Base-by-base conservation (phyloP, 1,284 basidiomycete genomes). In the Coniferiporia sulphurascens region DNA sequence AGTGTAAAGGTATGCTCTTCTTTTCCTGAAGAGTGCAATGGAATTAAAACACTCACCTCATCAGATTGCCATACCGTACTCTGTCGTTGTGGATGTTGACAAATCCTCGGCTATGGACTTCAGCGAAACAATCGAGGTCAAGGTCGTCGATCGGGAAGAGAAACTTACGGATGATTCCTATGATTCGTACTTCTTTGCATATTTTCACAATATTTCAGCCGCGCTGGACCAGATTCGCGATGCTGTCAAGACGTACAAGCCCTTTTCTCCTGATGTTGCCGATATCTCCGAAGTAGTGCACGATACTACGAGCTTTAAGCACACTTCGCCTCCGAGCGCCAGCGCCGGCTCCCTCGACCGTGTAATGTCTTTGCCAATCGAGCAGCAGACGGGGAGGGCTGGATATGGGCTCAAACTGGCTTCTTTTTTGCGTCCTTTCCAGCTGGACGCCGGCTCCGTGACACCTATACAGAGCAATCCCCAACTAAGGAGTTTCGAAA, bases 181-280 rank as follows among this genome's bases (percentile, higher is more conserved):
- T 50, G 93, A 96, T 72, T 94, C 92, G 12, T 97, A 96, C 72
- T 94, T 93, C 73, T 93, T 94, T 70, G 92, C 93, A 12, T 96
- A 95, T 69, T 95, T 97, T 72, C 85, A 86, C 64, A 84, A 94
- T 71, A 78, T 93, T 51, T 77, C 86, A 9, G 77, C 73, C 35
- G 91, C 93, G 0, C 78, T 93, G 58, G 85, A 88, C 49, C 83
- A 88, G 68, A 93, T 97, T 60, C 84, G 89, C 41, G 82, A 87
- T 60, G 83, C 84, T 8, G 82, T 95, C 41, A 79, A 82, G 55
- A 76, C 77, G 36, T 79, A 84, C 34, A 62, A 62, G 34, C 61
- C 61, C 1, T 36, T 32, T n/a, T 36, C 48, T 34, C 57, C 50
- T 41, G 19, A 21, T 15, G 21, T 38, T 21, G 7, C 43, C 21